A percentile compares a stretch with the other conserved stretches of the same genome.
Evolutionary conservation across 2,329 filamentous ascomycete species (phyloP).

Genomic region (Sarocladiaceae sp.): DNA sequence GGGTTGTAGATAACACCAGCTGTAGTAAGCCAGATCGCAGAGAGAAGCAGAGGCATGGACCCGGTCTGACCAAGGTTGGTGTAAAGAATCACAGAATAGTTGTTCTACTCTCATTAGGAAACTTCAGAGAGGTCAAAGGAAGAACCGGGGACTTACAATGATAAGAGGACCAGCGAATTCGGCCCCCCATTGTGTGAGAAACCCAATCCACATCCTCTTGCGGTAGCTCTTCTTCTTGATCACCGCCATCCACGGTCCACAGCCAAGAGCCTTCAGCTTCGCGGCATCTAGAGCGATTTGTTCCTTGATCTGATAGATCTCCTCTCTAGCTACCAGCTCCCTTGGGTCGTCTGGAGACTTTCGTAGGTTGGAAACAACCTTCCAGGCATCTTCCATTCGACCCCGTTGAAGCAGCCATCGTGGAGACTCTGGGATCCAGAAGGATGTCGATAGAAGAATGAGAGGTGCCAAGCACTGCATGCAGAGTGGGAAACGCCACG

Average conservation of each 20-base stretch:
- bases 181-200: slow-evolving; percentile 46
- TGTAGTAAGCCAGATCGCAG: slow-evolving; percentile 34
- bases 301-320: slow-evolving; percentile 39
- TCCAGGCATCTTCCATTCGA: slow-evolving; percentile 35
- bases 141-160: slow-evolving; percentile 34
- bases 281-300: slow-evolving; percentile 36
- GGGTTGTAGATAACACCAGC: slow-evolving; percentile 43
- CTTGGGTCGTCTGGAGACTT: slow-evolving; percentile 29
- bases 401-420: slow-evolving; percentile 43
- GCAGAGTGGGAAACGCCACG: slow-evolving; percentile 37
- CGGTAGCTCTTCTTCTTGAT: slow-evolving; percentile 40
- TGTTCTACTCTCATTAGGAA: slow-evolving; percentile 28
- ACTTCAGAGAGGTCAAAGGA: no score
- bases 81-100: slow-evolving; percentile 31
- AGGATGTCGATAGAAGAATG: slow-evolving; percentile 27
- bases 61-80: slow-evolving; percentile 31
- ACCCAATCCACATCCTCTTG: slow-evolving; percentile 45
- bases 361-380: slow-evolving; percentile 33
- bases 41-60: slow-evolving; percentile 32
- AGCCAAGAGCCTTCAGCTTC: slow-evolving; percentile 30
- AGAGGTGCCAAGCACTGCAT: slow-evolving; percentile 33
- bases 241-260: slow-evolving; percentile 36
- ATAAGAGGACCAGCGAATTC: slow-evolving; percentile 46
- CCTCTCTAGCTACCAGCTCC: slow-evolving; percentile 36
- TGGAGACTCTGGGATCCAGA: slow-evolving; percentile 34